These are phyloP conservation scores for Carex cristatella DNA, from an alignment of 176 grass and related monocot genomes.

Conservation along the genomic window DNA sequence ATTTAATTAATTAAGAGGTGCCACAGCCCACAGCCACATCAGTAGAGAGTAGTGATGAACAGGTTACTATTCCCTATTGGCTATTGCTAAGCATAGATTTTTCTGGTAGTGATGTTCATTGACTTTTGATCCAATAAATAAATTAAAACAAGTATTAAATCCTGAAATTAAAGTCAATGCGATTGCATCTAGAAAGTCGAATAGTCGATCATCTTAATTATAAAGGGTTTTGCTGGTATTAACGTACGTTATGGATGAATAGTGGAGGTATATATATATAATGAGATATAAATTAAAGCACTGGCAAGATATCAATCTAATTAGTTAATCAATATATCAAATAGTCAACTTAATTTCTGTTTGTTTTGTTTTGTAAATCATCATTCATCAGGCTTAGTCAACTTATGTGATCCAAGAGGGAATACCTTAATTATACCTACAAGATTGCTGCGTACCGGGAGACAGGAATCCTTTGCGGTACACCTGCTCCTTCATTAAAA, in stretches of 20 bases:
- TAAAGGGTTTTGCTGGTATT: background rate
- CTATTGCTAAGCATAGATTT: background rate
- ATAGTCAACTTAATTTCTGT: background rate
- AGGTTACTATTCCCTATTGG: background rate
- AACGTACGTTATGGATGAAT: background rate
- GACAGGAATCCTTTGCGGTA: background rate
- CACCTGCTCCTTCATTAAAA: background rate
- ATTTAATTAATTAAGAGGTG: background rate
- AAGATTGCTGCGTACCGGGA: background rate
- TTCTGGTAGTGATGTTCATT: background rate
- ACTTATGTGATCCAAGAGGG: background rate
- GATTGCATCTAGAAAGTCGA: background rate
- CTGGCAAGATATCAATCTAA: background rate
- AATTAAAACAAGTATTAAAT: background rate
- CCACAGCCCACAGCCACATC: background rate
- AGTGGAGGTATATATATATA: background rate
- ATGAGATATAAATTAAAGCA: slow-evolving; percentile 1
- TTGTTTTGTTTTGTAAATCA: background rate
- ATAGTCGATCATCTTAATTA: background rate
- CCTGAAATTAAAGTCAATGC: background rate
- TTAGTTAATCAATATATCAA: background rate
- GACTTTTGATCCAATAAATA: background rate
- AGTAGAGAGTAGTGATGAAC: slow-evolving; percentile 13
- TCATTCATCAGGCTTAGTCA: background rate
- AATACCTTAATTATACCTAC: background rate